These are phyloP conservation scores for Ziziphus jujuba DNA, from an alignment of 306 rosid genomes.

Conservation along the genomic window DNA sequence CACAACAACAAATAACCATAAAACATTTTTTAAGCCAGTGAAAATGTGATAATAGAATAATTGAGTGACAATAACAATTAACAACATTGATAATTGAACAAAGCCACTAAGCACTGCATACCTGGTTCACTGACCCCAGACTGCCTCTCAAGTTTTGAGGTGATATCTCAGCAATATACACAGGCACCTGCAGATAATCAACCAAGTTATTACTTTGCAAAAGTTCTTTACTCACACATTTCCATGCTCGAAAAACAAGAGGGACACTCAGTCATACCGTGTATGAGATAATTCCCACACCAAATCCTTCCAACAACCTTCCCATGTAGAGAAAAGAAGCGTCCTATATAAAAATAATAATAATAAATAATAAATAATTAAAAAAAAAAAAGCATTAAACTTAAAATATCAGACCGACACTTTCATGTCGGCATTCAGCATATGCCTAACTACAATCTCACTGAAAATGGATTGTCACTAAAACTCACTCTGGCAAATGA, in stretches of 20 bases:
- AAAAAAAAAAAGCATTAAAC: slow-evolving; percentile 18
- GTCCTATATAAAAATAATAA: too few species aligned
- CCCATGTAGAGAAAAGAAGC: slow-evolving; percentile 93
- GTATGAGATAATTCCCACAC: slow-evolving; percentile 94
- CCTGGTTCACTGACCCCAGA: slow-evolving; percentile 88
- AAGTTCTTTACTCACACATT: slow-evolving; percentile 22
- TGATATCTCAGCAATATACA: slow-evolving; percentile 90
- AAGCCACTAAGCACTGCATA: slow-evolving; percentile 31
- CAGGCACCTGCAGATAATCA: slow-evolving; percentile 66
- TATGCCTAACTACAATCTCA: slow-evolving; percentile 4
- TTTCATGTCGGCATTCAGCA: slow-evolving; percentile 5
- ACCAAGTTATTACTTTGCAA: slow-evolving; percentile 17
- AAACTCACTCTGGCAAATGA: slow-evolving; percentile 86
- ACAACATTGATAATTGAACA: not conserved
- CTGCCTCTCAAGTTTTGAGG: slow-evolving; percentile 90
- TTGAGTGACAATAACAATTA: not conserved
- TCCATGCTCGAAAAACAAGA: slow-evolving; percentile 10
- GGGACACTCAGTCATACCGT: slow-evolving; percentile 46
- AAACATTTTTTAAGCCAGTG: not conserved
- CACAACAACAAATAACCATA: slow-evolving; percentile 18
- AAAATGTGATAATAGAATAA: slow-evolving; percentile 8
- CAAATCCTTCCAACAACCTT: slow-evolving; percentile 96
- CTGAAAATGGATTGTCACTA: slow-evolving; percentile 4
- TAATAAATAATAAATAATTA: too few species aligned
- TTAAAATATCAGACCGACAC: slow-evolving; percentile 8